phyloP scores from a whole-genome alignment of 108 stramenopile genomes.

The Cyclostephanos tholiformis region DNA sequence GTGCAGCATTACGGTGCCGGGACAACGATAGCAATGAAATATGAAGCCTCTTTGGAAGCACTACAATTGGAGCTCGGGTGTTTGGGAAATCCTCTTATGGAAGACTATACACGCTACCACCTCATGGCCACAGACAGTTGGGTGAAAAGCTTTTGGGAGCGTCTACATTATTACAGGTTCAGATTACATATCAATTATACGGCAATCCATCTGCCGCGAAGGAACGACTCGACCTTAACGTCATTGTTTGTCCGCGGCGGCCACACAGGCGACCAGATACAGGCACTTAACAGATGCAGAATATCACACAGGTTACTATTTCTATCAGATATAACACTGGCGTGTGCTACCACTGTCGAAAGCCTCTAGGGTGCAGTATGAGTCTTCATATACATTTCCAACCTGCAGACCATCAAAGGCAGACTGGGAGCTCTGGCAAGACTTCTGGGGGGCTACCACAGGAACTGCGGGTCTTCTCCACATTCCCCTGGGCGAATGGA shows the following conservation, averaged over 20 bases:
- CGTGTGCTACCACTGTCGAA: background rate
- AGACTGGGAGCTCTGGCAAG: background rate
- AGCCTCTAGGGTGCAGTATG: background rate
- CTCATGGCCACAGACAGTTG: background rate
- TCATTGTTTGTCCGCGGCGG: background rate
- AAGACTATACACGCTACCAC: no score
- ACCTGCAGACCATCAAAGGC: background rate
- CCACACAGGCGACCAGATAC: background rate
- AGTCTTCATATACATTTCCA: background rate
- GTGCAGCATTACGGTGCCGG: background rate
- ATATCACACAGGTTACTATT: background rate
- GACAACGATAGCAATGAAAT: background rate
- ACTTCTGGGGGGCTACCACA: background rate
- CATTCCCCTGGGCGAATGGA: background rate
- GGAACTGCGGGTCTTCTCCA: background rate
- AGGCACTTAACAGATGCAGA: background rate
- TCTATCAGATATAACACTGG: constrained; percentile 9
- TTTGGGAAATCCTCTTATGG: no score
- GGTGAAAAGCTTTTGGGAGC: constrained; percentile 3
- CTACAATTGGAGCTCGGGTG: background rate
- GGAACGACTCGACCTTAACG: background rate
- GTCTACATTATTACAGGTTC: background rate
- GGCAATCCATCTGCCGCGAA: background rate
- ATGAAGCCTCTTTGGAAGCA: background rate
- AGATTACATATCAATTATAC: background rate